Base-by-base conservation (phyloP, 805 yeast species). In the Teunomyces kruisii region DNA sequence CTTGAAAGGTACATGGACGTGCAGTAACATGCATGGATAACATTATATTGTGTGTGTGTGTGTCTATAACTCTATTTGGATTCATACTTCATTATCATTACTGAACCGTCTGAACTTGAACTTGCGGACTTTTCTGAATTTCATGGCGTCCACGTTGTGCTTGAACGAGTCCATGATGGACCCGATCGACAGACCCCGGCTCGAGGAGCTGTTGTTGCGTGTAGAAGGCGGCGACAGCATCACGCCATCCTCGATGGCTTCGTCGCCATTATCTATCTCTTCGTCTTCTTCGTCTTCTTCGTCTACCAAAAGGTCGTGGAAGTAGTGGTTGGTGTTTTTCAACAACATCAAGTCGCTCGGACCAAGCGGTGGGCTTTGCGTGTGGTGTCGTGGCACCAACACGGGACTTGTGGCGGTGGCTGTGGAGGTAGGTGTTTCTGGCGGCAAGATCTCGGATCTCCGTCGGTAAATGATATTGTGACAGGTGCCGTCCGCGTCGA, bases 101-200 rank as follows among this genome's bases (percentile, higher is more conserved):
- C 59, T 55, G 36, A 59, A 61, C 30, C 73, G 53, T 39, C 74
- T 54, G 27, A 64, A 51, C 40, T 58, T 61, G 43, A 68, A 59
- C 49, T 61, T 66, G 52, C 56, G 60, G 38, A 58, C 62, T 40
- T 53, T 63, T 42, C 55, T 58, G 56, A 63, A 60, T 38, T 54
- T 58, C 7, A 56, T 47, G 47, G 54, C 56, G 39, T 65, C 70
- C 33, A 45, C 49, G 36, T 50, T 52, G 39, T 48, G 50, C 50
- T 58, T 59, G 33, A 65, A 49, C 14, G 53, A 53, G 32, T 65
- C 70, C 49, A 66, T 60, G 9, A 66, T 52, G 9, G 61, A 56
- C 6, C 70, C 68, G 9, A 66, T 50, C 3, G 68, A 62, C 22
- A 60, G 56, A n/a, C 68, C 67, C n/a, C 70, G 54, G 39, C 50